A percentile compares a stretch with the other conserved stretches of the same genome.
These are phyloP conservation scores for Hypoxylon sp. DNA, from an alignment of 2,329 filamentous ascomycete species.

Conservation along the genomic window DNA sequence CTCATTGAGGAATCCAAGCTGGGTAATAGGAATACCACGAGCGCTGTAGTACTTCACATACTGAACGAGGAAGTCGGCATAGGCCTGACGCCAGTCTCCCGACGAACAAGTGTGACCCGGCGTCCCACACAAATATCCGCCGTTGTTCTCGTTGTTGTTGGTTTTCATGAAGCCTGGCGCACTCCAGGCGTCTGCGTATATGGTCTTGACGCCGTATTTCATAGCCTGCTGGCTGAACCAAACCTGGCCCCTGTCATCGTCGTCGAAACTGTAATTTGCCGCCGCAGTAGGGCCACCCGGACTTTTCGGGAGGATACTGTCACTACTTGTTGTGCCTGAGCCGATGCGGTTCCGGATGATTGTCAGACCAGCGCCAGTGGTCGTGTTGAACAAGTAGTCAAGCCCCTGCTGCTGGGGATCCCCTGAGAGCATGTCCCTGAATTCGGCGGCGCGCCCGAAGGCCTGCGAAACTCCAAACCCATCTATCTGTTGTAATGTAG, in stretches of 20 bases:
- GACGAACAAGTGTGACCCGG: constrained; percentile 57
- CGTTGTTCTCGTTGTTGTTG: constrained; percentile 48
- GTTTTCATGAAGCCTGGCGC: constrained; percentile 66
- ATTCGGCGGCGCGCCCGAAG: constrained; percentile 61
- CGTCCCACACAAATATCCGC: constrained; percentile 59
- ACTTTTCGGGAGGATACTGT: constrained; percentile 61
- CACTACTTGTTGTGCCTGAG: constrained; percentile 52
- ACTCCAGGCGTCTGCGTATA: constrained; percentile 64
- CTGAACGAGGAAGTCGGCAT: constrained; percentile 64
- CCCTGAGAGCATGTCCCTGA: constrained; percentile 55
- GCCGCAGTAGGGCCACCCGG: constrained; percentile 60
- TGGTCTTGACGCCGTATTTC: constrained; percentile 56
- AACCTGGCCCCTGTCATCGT: constrained; percentile 65
- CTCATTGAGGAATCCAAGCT: constrained; percentile 65
- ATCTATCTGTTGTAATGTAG: constrained; percentile 58
- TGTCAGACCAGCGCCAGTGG: constrained; percentile 63
- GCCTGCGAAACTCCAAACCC: constrained; percentile 66
- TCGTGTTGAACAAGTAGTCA: constrained; percentile 63
- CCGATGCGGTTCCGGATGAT: constrained; percentile 67
- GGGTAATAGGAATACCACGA: constrained; percentile 61
- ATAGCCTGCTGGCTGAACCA: constrained; percentile 66
- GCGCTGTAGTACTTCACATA: constrained; percentile 64
- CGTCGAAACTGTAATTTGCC: constrained; percentile 63
- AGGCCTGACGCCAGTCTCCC: constrained; percentile 65
- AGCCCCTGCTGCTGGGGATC: constrained; percentile 57